Base-by-base conservation (phyloP, 2,329 filamentous ascomycete species). In the Alternaria ethzedia region DNA sequence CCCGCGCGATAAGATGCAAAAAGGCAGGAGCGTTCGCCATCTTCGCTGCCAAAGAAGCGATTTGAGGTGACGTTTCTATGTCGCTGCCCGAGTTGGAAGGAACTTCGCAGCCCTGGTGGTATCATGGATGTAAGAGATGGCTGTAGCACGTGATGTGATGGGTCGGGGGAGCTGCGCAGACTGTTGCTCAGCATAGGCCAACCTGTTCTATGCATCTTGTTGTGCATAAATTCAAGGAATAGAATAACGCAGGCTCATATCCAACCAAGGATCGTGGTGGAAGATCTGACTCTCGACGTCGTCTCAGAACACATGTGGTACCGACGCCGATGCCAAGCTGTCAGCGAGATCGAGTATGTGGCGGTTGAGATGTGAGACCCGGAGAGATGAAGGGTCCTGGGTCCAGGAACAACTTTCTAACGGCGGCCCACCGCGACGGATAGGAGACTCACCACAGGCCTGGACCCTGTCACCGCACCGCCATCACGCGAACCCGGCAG, bases 321-420 rank as follows among this genome's bases (percentile, higher is more conserved):
- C 25, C 54, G 43, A 25, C 30, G 49, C 44, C 25, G 46, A 43
- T 47, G 49, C 17, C 41, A 28, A 43, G 51, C 32, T 47, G 52
- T 44, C 52, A 41, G 30, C 25, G 52, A 50, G 36, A 9, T 43
- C 41, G 47, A 44, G 41, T 54, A 45, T 55, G 47, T 43, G 28
- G 54, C 49, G 54, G 59, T 46, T 25, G 26, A 21, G 17, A 32
- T 20, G 32, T 46, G 52, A 36, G 52, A 36, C n/a, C 45, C 32
- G 36, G 32, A 49, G 45, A 30, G n/a, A 50, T 21, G 56, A 57
- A 62, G 55, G 60, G 60, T 62, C 54, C 55, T 59, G 60, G 60
- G 51, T 62, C 54, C 55, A 63, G 60, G 60, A 52, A 63, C 49
- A 54, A 44, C 49, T 32, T 56, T 36, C 59, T 56, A 41, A 25